Percentiles rank a stretch among this genome's conserved stretches.
Evolutionary conservation across 1,139 yeast genomes (phyloP).

Genomic region (Casaregolazyma suthepensis): DNA sequence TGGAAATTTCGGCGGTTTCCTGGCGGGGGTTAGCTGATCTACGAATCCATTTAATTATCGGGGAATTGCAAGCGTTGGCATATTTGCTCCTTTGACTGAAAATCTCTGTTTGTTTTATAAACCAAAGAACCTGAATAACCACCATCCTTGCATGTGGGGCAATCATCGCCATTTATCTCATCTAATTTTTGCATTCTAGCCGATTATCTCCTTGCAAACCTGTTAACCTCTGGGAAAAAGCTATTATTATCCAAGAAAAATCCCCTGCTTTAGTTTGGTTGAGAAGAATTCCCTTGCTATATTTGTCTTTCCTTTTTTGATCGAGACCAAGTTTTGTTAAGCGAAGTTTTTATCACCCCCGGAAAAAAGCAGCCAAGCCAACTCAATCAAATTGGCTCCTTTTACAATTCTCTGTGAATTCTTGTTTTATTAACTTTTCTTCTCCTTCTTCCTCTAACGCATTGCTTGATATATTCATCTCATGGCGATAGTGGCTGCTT

Average conservation of each 20-base stretch:
- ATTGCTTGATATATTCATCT: not conserved
- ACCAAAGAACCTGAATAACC: not conserved
- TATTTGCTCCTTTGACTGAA: not conserved
- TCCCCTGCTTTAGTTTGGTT: not conserved
- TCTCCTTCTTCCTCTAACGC: not conserved
- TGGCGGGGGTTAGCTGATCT: not conserved
- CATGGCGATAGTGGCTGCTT: conserved; percentile 10
- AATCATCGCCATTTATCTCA: not conserved
- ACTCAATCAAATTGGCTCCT: not conserved
- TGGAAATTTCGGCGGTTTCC: not conserved
- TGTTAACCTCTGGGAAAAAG: not conserved
- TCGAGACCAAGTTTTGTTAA: not conserved
- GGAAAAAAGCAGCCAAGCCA: not conserved
- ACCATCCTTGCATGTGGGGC: not conserved
- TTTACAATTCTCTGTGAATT: not conserved
- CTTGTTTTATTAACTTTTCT: not conserved
- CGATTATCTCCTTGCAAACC: not conserved
- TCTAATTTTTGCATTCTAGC: not conserved
- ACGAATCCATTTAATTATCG: not conserved
- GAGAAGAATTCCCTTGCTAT: not conserved
- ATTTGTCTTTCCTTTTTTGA: not conserved
- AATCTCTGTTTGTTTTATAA: not conserved
- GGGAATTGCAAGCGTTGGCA: not conserved
- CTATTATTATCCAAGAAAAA: not conserved
- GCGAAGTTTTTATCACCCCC: not conserved